Evolutionary conservation across 2,329 filamentous ascomycete genomes (phyloP), one percentile per base, ranked within the genome.

Genomic region (Claviceps sp.): DNA sequence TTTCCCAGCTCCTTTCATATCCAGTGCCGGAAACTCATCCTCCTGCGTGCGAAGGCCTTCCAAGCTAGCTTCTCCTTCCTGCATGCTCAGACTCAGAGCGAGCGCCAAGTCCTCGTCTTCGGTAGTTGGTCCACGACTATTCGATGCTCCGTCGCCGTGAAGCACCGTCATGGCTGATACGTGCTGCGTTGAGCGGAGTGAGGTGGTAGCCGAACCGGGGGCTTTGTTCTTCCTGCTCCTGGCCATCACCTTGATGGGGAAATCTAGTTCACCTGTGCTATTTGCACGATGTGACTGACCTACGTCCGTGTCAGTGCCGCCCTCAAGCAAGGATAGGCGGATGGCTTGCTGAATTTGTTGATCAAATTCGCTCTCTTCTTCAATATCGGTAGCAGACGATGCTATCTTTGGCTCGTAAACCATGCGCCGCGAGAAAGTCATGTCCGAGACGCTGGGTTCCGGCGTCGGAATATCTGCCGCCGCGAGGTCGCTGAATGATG

Each of bases 291-390:
- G 71, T 3, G 73, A 75, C 44, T 71, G 66, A 1, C 67, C 71
- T 1, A 62, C 58, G 26, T 76, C 74, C 1, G 61, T 59, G 29
- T 76, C 74, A 50, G 76, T 72, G 39, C 72, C 70, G 5, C 72
- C 71, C 56, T 83, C 79, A 49, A 82, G 67, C 6, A 83, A 65
- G 2, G 78, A 82, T 9, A 83, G 67, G 0, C 79, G 75, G 40
- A 84, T 79, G 1, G 80, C 81, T 50, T 78, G 73, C 63, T 83
- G 79, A 9, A 83, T 74, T 59, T 80, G 77, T 49, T 73, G 71
- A 59, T 84, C 80, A 54, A 78, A 80, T 23, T 80, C 76, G 47
- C 74, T 75, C 45, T 47, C 45, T 8, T 14, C n/a, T 6, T 47
- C 56, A 13, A 66, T 59, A 13, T 51, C 42, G 7, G 11, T 26